These are phyloP conservation scores for Craterostigma plantagineum DNA, from an alignment of 257 asterid genomes.

Conservation along the genomic window DNA sequence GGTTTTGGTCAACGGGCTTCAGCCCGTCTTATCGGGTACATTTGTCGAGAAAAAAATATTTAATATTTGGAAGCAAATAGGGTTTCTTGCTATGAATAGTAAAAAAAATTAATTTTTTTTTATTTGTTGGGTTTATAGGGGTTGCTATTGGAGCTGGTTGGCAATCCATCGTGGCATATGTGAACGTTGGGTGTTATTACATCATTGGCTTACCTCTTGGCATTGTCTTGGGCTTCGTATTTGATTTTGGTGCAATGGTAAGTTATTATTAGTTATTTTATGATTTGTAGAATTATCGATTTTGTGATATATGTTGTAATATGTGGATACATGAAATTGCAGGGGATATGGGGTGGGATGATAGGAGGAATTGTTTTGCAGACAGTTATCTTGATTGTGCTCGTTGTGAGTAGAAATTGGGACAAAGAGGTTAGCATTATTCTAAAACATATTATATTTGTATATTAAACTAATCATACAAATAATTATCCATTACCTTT, in stretches of 20 bases:
- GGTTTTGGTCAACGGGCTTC: slow-evolving; percentile 52
- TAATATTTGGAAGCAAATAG: not conserved
- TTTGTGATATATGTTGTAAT: too few species aligned
- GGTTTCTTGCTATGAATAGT: too few species aligned
- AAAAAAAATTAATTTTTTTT: too few species aligned
- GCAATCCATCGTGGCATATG: slow-evolving; percentile 61
- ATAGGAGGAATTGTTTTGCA: slow-evolving; percentile 60
- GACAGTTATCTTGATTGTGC: slow-evolving; percentile 39
- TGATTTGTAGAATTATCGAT: too few species aligned
- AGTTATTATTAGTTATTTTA: not conserved
- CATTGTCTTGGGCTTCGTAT: slow-evolving; percentile 43
- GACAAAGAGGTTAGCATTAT: slow-evolving; percentile 39
- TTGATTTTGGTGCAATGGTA: slow-evolving; percentile 38
- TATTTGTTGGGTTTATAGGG: slow-evolving; percentile 18
- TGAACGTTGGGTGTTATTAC: slow-evolving; percentile 62
- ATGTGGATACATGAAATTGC: slow-evolving; percentile 6
- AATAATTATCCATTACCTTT: not conserved
- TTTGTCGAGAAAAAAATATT: too few species aligned
- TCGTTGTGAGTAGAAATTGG: slow-evolving; percentile 53
- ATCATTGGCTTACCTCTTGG: slow-evolving; percentile 67
- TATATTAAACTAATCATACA: not conserved
- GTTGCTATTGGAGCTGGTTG: slow-evolving; percentile 97
- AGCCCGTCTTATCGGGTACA: slow-evolving; percentile 78
- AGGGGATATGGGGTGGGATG: slow-evolving; percentile 94
- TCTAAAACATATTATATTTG: not conserved